phyloP scores from a whole-genome alignment of 768 basidiomycete species.

The Pluteus cervinus region DNA sequence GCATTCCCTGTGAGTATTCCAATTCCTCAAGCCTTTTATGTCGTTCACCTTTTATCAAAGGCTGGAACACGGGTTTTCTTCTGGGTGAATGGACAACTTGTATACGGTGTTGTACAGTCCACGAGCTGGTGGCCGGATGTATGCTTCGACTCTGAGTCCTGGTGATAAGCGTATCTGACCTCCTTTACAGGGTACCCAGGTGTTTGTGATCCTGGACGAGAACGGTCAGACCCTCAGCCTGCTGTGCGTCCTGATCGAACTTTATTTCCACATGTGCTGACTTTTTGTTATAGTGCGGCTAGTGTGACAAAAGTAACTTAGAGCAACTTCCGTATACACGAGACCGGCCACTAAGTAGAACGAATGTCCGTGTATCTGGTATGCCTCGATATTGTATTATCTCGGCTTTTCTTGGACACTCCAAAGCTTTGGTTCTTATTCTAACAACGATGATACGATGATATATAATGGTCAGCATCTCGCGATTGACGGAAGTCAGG shows the following conservation, averaged over 20 bases:
- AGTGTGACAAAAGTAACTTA: constrained; percentile 42
- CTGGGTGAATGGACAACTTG: constrained; percentile 50
- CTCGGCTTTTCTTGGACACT: too few species aligned
- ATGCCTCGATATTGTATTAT: too few species aligned
- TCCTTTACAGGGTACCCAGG: constrained; percentile 49
- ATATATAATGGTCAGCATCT: too few species aligned
- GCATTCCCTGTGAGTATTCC: constrained; percentile 48
- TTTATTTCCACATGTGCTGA: constrained; percentile 7
- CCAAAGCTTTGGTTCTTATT: too few species aligned
- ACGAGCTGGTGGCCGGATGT: constrained; percentile 55
- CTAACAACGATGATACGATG: too few species aligned
- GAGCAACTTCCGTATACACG: neutral
- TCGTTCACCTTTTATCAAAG: constrained; percentile 28
- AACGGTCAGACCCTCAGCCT: constrained; percentile 40
- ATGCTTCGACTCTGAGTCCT: constrained; percentile 17
- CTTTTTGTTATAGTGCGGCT: constrained; percentile 28
- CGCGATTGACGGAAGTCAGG: too few species aligned
- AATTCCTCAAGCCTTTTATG: constrained; percentile 9
- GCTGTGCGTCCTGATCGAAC: constrained; percentile 40
- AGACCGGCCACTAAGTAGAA: constrained; percentile 2
- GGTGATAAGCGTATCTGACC: constrained; percentile 7
- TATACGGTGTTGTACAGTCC: constrained; percentile 54
- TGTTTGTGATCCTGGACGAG: constrained; percentile 47
- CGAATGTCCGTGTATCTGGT: constrained; percentile 2
- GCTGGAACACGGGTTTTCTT: constrained; percentile 65